Base-by-base conservation (phyloP, 1,284 basidiomycete species). In the Cutaneotrichosporon cutaneum region DNA sequence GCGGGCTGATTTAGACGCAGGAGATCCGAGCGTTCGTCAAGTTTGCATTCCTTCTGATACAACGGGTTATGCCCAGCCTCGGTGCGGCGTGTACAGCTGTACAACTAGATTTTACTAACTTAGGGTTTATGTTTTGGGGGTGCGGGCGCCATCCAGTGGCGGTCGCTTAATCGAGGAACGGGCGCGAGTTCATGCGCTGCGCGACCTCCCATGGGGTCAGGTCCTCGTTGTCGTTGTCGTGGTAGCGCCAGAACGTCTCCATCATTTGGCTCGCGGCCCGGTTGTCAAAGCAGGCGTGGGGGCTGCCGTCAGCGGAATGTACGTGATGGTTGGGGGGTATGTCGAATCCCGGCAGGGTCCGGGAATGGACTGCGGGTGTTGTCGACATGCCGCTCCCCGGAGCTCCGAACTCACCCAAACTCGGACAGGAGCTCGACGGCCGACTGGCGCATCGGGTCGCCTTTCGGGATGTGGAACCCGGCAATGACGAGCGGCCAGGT, bases 401-500 rank as follows among this genome's bases (percentile, higher is more conserved):
- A 21, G 21, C 16, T 45, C 10, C 26, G 21, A 7, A 69, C 74
- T 67, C 47, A 74, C 73, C 71, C 72, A 58, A 77, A 77, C 26
- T 73, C 76, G 16, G 70, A 67, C 0, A 78, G 64, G 48, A 78
- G 69, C 44, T 70, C 68, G 3, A 74, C 60, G 7, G 72, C 70
- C n/a, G 71, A 67, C 24, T 60, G 63, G 11, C 75, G 64, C 11
- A 68, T 67, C 13, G 73, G 69, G 59, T 75, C 71, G 22, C 65
- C 69, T 35, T 67, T 66, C 8, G 70, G 69, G 21, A 78, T 73
- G 59, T 76, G 70, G 60, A 77, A 72, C 8, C 71, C 76, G 24
- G 75, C 74, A 33, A 77, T 75, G 22, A 78, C 55, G 32, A 77
- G 71, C 1, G 76, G 76, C 76, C 76, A 78, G 7, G 76, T 78